Conservation (phyloP, 1,139 yeast genomes). For the Pichia sp. region DNA sequence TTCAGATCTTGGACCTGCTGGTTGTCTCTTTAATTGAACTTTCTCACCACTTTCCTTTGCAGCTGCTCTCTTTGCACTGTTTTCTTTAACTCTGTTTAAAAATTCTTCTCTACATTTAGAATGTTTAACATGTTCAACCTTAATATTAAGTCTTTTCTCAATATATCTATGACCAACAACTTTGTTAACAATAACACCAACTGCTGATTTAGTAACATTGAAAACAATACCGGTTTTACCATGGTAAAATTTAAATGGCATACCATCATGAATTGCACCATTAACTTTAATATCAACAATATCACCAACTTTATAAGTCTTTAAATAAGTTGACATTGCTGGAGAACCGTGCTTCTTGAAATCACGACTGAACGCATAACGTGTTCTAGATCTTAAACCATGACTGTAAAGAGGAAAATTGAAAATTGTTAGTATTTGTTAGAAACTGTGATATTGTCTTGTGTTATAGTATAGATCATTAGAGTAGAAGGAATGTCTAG, state of each 20-base stretch:
- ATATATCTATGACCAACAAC: conserved; percentile 98
- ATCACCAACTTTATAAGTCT: conserved; percentile 97
- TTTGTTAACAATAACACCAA: conserved; percentile 97
- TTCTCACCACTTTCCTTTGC: conserved; percentile 93
- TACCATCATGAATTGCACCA: conserved; percentile 99
- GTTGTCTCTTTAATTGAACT: conserved; percentile 94
- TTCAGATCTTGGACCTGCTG: conserved; percentile 94
- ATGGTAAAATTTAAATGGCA: conserved; percentile 99
- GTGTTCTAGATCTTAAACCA: conserved; percentile 99
- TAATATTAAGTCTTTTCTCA: conserved; percentile 97
- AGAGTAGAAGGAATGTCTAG: no score
- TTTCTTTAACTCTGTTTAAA: conserved; percentile 94
- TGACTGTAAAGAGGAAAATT: conserved; percentile 50
- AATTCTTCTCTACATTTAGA: conserved; percentile 99
- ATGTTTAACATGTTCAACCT: conserved; percentile 99
- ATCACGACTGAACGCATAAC: conserved; percentile 99
- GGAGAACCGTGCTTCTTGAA: conserved; percentile 96
- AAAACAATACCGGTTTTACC: conserved; percentile 99
- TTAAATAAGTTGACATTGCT: conserved; percentile 93
- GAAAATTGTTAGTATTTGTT: conserved; percentile 4
- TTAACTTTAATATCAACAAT: conserved; percentile 99
- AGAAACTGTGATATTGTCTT: neutral
- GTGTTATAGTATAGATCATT: no score
- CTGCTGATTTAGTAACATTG: conserved; percentile 98
- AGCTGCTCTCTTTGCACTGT: conserved; percentile 88